Evolutionary conservation across 1,139 yeast genomes (phyloP).

Genomic region (Debaryomyces robertsiae): DNA sequence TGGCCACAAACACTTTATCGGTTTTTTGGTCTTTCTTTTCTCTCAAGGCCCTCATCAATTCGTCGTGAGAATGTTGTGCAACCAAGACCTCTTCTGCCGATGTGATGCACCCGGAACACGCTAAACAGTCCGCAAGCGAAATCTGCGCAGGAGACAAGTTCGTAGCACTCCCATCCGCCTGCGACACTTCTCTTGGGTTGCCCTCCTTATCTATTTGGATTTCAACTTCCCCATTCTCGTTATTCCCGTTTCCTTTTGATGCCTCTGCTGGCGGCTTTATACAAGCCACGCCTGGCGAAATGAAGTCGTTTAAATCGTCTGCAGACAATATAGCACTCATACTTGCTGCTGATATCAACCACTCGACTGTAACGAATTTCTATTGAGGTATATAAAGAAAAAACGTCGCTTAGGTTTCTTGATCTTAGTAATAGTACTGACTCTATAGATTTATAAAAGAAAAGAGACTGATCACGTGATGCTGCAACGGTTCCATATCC

Average conservation of each 20-base stretch:
- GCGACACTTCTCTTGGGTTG: slow-evolving; percentile 66
- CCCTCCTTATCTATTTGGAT: slow-evolving; percentile 70
- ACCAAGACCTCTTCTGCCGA: slow-evolving; percentile 93
- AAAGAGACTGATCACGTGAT: slow-evolving; percentile 2
- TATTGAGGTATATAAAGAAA: background rate
- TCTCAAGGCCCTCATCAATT: slow-evolving; percentile 62
- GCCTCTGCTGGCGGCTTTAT: slow-evolving; percentile 59
- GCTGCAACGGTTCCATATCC: background rate
- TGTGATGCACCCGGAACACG: slow-evolving; percentile 97
- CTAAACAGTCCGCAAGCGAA: slow-evolving; percentile 88
- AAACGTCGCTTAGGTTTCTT: background rate
- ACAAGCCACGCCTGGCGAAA: slow-evolving; percentile 93
- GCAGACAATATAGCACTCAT: slow-evolving; percentile 91
- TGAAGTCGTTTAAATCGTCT: slow-evolving; percentile 91
- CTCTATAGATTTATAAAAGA: background rate
- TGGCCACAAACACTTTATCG: slow-evolving; percentile 60
- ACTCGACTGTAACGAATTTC: background rate
- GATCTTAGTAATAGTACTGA: slow-evolving; percentile 8
- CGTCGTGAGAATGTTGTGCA: slow-evolving; percentile 86
- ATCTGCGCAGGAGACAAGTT: slow-evolving; percentile 81
- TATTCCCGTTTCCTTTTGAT: slow-evolving; percentile 15
- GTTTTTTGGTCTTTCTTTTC: slow-evolving; percentile 24
- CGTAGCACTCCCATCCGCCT: slow-evolving; percentile 52
- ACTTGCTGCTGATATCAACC: background rate
- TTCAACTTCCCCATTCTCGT: slow-evolving; percentile 49